phyloP scores from a whole-genome alignment of 2,329 filamentous ascomycete genomes.

The Colletotrichum lini region DNA sequence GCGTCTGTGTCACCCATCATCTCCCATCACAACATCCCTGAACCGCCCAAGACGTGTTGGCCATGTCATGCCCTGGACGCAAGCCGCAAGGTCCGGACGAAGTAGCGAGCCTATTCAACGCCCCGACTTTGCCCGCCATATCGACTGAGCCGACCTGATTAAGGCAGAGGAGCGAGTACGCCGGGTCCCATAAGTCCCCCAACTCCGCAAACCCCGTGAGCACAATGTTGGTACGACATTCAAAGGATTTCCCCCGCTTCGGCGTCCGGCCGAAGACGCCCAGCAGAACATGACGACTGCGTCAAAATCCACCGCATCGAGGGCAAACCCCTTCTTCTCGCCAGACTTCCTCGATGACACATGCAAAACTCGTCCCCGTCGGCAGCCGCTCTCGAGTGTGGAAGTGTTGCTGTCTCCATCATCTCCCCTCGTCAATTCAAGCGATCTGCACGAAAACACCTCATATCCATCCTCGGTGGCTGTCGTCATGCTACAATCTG shows the following conservation, averaged over 20 bases:
- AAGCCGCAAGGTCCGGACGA: conserved; percentile 9
- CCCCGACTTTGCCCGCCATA: conserved; percentile 1
- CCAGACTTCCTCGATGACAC: background rate
- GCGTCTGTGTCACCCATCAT: background rate
- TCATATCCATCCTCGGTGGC: background rate
- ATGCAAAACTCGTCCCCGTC: background rate
- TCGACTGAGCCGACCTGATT: background rate
- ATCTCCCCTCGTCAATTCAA: background rate
- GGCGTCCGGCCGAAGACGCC: background rate
- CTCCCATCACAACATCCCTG: conserved; percentile 9
- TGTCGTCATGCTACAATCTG: background rate
- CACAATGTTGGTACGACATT: no score
- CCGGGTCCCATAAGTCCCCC: background rate
- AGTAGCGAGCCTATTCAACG: background rate
- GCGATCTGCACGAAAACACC: background rate
- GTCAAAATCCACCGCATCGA: background rate
- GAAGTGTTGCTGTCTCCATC: background rate
- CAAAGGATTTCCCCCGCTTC: background rate
- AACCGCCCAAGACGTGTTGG: background rate
- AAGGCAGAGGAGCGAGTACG: background rate
- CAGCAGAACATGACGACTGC: background rate
- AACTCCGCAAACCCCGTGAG: background rate
- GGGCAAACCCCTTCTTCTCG: background rate
- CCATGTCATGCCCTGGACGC: conserved; percentile 9
- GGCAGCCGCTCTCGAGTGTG: background rate